Evolutionary conservation across 768 basidiomycete species (phyloP).

Genomic region (Pulveroboletus sp.): DNA sequence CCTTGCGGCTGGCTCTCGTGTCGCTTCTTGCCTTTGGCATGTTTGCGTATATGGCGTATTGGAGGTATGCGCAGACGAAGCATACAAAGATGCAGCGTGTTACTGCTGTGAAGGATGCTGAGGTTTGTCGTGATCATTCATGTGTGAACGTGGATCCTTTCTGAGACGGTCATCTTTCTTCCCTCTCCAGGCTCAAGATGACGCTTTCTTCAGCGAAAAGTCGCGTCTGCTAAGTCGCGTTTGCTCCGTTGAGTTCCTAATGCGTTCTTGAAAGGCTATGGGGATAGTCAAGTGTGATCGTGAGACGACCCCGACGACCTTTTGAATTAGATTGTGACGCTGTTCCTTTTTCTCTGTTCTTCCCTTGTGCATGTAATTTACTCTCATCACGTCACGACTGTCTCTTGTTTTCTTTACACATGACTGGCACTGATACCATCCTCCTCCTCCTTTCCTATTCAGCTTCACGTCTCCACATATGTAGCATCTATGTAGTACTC

Average conservation of each 20-base stretch:
- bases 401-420: background rate
- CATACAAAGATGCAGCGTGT: conserved; percentile 2
- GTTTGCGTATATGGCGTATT: conserved; percentile 14
- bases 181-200: background rate
- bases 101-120: background rate
- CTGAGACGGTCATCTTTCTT: background rate
- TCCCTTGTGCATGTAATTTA: background rate
- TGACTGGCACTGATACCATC: conserved; percentile 5
- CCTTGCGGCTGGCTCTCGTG: background rate
- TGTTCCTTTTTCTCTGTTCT: background rate
- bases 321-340: too few species aligned
- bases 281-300: background rate
- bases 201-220: conserved; percentile 20
- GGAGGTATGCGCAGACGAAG: conserved; percentile 7
- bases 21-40: conserved; percentile 11
- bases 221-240: conserved; percentile 11
- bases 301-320: background rate
- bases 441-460: background rate
- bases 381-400: background rate
- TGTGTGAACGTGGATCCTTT: too few species aligned
- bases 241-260: conserved; percentile 9
- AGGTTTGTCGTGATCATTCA: conserved; percentile 3
- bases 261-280: background rate
- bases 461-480: too few species aligned
- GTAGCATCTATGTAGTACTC: too few species aligned